These are phyloP conservation scores for Phytophthora pistaciae DNA, from an alignment of 352 stramenopile species.

Conservation along the genomic window DNA sequence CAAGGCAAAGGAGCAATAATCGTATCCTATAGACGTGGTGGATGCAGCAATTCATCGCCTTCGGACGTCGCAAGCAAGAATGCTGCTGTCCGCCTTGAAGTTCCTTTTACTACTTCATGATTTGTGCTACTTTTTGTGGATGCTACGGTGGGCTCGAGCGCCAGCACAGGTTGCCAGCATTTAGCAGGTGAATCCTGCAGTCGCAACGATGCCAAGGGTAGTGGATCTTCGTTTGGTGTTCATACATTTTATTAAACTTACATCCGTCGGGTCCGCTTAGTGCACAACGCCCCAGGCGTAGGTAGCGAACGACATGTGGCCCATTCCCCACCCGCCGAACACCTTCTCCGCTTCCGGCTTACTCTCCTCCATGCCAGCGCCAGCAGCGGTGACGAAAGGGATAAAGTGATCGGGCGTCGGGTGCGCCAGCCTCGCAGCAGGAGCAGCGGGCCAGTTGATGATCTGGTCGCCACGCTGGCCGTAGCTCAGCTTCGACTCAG, in stretches of 20 bases:
- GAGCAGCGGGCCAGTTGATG: constrained; percentile 45
- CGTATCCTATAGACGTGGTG: background rate
- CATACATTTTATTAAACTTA: constrained; percentile 15
- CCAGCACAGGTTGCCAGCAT: background rate
- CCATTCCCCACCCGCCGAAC: constrained; percentile 47
- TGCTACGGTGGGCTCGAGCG: background rate
- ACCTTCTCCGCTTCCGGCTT: constrained; percentile 46
- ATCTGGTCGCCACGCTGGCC: constrained; percentile 39
- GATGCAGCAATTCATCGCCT: background rate
- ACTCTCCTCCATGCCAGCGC: constrained; percentile 57
- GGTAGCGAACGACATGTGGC: constrained; percentile 55
- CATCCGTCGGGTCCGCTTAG: constrained; percentile 33
- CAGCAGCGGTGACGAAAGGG: constrained; percentile 58
- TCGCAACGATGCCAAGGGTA: background rate
- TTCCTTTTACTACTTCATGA: background rate
- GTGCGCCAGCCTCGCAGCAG: constrained; percentile 46
- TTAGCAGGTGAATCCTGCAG: background rate
- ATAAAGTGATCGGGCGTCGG: constrained; percentile 63
- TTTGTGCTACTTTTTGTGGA: no score
- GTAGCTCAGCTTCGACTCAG: constrained; percentile 34
- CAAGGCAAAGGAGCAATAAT: constrained; percentile 59
- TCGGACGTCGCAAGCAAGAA: background rate
- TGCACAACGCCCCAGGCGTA: constrained; percentile 46
- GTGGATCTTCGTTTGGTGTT: constrained; percentile 5
- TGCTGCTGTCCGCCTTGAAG: background rate